Evolutionary conservation across 192 early-diverging fungal species (phyloP).

Genomic region (Coemansia sp.): DNA sequence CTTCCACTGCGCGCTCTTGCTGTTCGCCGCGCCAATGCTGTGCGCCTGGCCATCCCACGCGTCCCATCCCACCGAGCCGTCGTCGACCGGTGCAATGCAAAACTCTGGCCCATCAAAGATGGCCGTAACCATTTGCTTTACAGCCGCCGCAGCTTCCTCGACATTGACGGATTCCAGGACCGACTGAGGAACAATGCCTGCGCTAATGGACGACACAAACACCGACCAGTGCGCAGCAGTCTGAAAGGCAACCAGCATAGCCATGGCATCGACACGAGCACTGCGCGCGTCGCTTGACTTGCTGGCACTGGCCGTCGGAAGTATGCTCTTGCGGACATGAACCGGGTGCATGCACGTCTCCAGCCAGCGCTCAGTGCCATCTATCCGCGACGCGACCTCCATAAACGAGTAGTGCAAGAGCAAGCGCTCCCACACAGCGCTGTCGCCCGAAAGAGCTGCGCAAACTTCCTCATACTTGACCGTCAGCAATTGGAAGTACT

Average conservation of each 20-base stretch:
- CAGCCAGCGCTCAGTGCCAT: slow-evolving; percentile 37
- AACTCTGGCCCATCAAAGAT: neutral
- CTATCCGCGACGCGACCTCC: slow-evolving; percentile 33
- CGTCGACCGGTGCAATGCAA: neutral
- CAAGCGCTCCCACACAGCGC: slow-evolving; percentile 27
- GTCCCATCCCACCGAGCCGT: slow-evolving; percentile 11
- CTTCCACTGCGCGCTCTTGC: slow-evolving; percentile 31
- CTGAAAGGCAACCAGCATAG: slow-evolving; percentile 46
- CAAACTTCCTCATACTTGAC: slow-evolving; percentile 8
- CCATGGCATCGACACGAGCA: slow-evolving; percentile 4
- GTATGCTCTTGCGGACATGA: slow-evolving; percentile 8
- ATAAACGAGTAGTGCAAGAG: slow-evolving; percentile 45
- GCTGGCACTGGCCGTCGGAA: neutral
- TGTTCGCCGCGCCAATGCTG: slow-evolving; percentile 26
- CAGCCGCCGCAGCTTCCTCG: neutral
- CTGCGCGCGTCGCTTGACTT: slow-evolving; percentile 1
- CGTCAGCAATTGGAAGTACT: slow-evolving; percentile 12
- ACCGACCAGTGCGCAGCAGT: slow-evolving; percentile 43
- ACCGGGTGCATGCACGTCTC: slow-evolving; percentile 26
- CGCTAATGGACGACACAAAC: slow-evolving; percentile 19
- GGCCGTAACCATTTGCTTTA: slow-evolving; percentile 19
- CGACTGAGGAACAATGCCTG: slow-evolving; percentile 27
- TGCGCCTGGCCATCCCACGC: slow-evolving; percentile 49
- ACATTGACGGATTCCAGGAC: slow-evolving; percentile 10
- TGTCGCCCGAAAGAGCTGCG: neutral